Conservation (phyloP, 257 asterid species). For the Jacaranda copaia region DNA sequence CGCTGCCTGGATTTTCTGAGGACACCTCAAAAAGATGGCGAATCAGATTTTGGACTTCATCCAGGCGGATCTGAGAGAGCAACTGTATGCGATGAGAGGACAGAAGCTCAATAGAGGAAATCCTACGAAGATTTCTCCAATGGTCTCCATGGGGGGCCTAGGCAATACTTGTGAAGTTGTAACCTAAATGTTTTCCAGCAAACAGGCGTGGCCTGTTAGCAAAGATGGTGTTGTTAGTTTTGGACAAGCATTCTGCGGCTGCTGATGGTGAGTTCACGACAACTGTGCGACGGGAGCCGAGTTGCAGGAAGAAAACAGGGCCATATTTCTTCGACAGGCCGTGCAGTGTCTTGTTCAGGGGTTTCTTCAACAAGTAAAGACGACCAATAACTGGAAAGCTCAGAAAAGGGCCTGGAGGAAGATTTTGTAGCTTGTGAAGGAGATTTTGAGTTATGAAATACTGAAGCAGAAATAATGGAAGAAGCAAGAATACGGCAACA, state of each 20-base stretch:
- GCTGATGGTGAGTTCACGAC: constrained; percentile 45
- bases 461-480: neutral
- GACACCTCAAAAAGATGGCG: neutral
- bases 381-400: constrained; percentile 51
- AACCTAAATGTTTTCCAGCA: constrained; percentile 52
- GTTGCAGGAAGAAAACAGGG: constrained; percentile 41
- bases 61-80: neutral
- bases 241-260: constrained; percentile 52
- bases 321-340: constrained; percentile 40
- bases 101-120: constrained; percentile 43
- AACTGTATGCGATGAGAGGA: constrained; percentile 40
- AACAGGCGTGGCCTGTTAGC: constrained; percentile 52
- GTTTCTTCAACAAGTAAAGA: constrained; percentile 47
- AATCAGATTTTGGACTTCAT: neutral
- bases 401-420: constrained; percentile 50
- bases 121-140: constrained; percentile 53
- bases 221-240: constrained; percentile 40
- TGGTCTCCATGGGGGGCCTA: constrained; percentile 55
- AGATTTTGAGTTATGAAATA: constrained; percentile 11
- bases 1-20: neutral
- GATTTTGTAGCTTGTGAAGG: constrained; percentile 37
- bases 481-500: neutral
- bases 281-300: constrained; percentile 47
- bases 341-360: constrained; percentile 41
- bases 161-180: constrained; percentile 43